A percentile compares a stretch with the other conserved stretches of the same genome.
Conservation (phyloP, 2,329 filamentous ascomycete species). For the Ophiostoma triangulosporum region DNA sequence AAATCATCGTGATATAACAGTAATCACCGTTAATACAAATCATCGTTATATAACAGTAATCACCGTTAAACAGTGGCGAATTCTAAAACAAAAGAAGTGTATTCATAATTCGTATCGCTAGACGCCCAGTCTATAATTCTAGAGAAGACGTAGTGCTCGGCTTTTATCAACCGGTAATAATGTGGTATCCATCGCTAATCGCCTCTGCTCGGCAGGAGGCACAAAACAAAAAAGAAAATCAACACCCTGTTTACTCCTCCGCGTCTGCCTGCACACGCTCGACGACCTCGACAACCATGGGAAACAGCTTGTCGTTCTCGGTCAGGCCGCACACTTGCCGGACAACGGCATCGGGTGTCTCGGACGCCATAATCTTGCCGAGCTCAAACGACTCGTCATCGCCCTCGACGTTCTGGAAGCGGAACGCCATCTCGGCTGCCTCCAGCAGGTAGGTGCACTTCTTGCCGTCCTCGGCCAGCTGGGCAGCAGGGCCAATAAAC, state of each 20-base stretch:
- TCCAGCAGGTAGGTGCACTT: constrained; percentile 61
- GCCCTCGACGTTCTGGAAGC: constrained; percentile 86
- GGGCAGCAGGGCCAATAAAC: constrained; percentile 81
- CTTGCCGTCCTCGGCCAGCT: constrained; percentile 71
- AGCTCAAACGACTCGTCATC: constrained; percentile 84
- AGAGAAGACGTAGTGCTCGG: too few species aligned
- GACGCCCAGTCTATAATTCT: too few species aligned
- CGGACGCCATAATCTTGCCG: constrained; percentile 68
- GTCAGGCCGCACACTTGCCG: constrained; percentile 72
- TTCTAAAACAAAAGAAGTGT: too few species aligned
- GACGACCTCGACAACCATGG: constrained; percentile 62
- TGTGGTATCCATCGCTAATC: background rate
- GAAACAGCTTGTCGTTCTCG: constrained; percentile 61
- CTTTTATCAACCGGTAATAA: background rate
- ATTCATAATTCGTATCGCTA: constrained; percentile 1
- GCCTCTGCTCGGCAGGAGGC: too few species aligned
- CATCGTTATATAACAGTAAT: too few species aligned
- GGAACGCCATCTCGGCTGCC: constrained; percentile 81
- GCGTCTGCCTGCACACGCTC: constrained; percentile 64
- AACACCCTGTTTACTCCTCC: constrained; percentile 14
- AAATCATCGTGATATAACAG: too few species aligned
- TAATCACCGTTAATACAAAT: too few species aligned
- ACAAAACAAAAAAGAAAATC: background rate
- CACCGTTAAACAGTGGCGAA: too few species aligned
- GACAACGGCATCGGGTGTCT: constrained; percentile 61